These are phyloP conservation scores for Euphorbia tirucalli DNA, from an alignment of 345 rosid genomes.

Conservation along the genomic window DNA sequence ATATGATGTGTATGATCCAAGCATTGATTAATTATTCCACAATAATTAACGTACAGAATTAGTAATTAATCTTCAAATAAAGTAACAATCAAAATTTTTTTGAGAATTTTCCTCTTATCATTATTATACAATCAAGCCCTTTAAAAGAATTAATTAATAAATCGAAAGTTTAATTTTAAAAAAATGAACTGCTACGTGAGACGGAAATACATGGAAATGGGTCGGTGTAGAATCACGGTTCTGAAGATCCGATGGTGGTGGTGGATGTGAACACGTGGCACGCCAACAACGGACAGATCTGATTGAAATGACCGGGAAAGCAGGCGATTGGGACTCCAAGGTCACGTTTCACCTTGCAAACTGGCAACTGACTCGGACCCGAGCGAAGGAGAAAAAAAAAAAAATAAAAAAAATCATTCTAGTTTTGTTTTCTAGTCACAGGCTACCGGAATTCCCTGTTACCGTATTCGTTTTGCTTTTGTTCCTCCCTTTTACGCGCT, in stretches of 20 bases:
- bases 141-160: no score
- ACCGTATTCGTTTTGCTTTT: background rate
- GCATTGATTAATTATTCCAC: no score
- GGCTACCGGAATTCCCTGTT: slow-evolving; percentile 27
- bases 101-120: no score
- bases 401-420: background rate
- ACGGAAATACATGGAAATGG: background rate
- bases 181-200: slow-evolving; percentile 17
- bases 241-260: background rate
- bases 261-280: slow-evolving; percentile 25
- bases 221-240: slow-evolving; percentile 29
- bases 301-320: slow-evolving; percentile 27
- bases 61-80: no score
- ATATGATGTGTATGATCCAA: no score
- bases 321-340: slow-evolving; percentile 24
- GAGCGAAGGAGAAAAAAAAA: background rate
- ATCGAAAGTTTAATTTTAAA: background rate
- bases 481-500: background rate
- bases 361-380: slow-evolving; percentile 34
- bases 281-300: slow-evolving; percentile 13
- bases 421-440: background rate
- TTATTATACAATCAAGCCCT: no score
- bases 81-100: no score
- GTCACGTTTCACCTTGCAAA: background rate
- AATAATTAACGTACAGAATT: no score